Evolutionary conservation across 2,329 filamentous ascomycete species (phyloP).

Genomic region (Pezicula neosporulosa): DNA sequence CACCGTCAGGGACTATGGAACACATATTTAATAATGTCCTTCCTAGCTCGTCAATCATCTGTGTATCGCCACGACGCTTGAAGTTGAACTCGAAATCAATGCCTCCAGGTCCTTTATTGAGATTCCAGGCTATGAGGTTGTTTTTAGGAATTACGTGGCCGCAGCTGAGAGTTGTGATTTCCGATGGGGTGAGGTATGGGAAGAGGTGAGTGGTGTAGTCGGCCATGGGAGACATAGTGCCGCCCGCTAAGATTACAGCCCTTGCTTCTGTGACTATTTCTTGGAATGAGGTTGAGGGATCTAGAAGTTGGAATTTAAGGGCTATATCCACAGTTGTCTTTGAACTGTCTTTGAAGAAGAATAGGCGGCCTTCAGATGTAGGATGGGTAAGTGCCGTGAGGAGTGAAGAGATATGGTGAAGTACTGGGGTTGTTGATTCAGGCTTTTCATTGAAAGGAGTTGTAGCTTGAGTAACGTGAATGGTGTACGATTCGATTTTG

Average conservation of each 20-base stretch:
- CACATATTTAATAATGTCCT: slow-evolving; percentile 69
- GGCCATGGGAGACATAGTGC: slow-evolving; percentile 95
- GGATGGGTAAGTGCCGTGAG: slow-evolving; percentile 83
- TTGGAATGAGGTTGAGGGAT: slow-evolving; percentile 87
- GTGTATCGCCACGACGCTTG: slow-evolving; percentile 58
- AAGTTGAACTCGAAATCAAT: slow-evolving; percentile 82
- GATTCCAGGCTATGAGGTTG: slow-evolving; percentile 75
- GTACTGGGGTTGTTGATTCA: slow-evolving; percentile 24
- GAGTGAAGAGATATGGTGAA: slow-evolving; percentile 60
- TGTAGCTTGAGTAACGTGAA: slow-evolving; percentile 40
- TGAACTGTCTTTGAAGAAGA: slow-evolving; percentile 47
- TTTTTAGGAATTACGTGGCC: slow-evolving; percentile 86
- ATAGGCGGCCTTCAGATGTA: slow-evolving; percentile 65
- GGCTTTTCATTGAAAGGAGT: slow-evolving; percentile 2
- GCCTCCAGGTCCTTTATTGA: slow-evolving; percentile 48
- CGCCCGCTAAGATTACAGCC: slow-evolving; percentile 86
- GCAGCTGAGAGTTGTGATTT: slow-evolving; percentile 81
- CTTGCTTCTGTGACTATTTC: slow-evolving; percentile 81
- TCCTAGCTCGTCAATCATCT: slow-evolving; percentile 73
- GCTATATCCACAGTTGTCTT: slow-evolving; percentile 43
- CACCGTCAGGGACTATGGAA: slow-evolving; percentile 75
- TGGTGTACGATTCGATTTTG: slow-evolving; percentile 88
- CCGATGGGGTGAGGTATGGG: slow-evolving; percentile 60
- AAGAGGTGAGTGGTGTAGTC: slow-evolving; percentile 89
- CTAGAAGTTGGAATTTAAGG: slow-evolving; percentile 83